phyloP scores from a whole-genome alignment of 2,329 filamentous ascomycete species.

The Cytospora chrysosperma region DNA sequence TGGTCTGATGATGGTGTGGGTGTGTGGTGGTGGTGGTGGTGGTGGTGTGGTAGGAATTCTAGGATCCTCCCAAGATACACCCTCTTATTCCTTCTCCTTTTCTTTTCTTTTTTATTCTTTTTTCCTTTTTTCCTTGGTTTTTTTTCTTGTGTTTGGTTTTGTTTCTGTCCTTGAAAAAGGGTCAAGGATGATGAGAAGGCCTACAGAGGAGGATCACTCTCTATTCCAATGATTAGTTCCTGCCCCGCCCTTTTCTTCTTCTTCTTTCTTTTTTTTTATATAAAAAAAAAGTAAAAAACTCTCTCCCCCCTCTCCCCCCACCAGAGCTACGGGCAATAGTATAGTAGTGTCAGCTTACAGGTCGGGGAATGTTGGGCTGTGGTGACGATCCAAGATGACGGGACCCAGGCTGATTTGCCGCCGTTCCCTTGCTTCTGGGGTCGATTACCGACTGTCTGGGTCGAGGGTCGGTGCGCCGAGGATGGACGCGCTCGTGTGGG shows the following conservation, averaged over 20 bases:
- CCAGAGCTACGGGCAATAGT: not conserved
- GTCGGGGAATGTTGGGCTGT: not conserved
- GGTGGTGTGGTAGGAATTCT: not conserved
- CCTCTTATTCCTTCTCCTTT: too few relatives aligned
- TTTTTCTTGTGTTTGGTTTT: too few relatives aligned
- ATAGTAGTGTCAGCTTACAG: slow-evolving; percentile 7
- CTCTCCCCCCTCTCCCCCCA: not conserved
- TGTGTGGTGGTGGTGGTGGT: too few relatives aligned
- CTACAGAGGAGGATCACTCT: not conserved
- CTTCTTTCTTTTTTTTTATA: too few relatives aligned
- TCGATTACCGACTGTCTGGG: slow-evolving; percentile 22
- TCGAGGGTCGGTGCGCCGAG: slow-evolving; percentile 19
- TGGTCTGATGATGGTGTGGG: not conserved
- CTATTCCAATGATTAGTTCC: too few relatives aligned
- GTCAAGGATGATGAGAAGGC: not conserved
- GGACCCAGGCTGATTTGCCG: not conserved
- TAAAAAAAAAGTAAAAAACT: too few relatives aligned
- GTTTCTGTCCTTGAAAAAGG: too few relatives aligned
- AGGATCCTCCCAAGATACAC: too few relatives aligned
- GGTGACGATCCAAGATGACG: not conserved
- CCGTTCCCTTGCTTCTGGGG: slow-evolving; percentile 5
- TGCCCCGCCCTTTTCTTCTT: not conserved
- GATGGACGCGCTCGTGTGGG: slow-evolving; percentile 19
- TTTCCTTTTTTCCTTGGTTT: not conserved
- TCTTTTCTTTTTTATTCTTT: too few relatives aligned